Evolutionary conservation across 139 green algal genomes (phyloP), one percentile per base, ranked within the genome.

Genomic region (Diplosphaera chodatii): DNA sequence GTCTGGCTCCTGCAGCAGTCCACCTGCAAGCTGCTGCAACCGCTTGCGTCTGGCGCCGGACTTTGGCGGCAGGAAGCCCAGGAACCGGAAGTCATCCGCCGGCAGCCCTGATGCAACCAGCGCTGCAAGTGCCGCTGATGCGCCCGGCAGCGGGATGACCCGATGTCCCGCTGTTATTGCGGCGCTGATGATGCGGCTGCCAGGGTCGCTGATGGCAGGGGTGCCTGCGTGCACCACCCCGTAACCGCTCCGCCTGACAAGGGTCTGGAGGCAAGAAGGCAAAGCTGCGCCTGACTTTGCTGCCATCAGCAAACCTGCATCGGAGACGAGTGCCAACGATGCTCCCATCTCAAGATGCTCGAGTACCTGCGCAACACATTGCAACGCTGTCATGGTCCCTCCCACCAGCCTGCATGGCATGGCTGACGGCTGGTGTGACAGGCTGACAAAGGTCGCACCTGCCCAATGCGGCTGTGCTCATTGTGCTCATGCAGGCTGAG

Each of bases 161-260:
- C 28, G 20, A 3, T 82, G 27, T 15, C 84, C 79, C 21, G 59
- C 68, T 2, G 62, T 66, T 4, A 71, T 74, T 18, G 77, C 77
- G 8, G 76, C 84, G 0, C 77, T 73, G 25, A 96, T 85, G 2
- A 97, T 68, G 25, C 70, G 32, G 8, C 64, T 67, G 0, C 94
- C 94, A n/a, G 94, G 94, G 80, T 99, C 94, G 65, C 73, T 90
- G 40, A 99, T 89, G 40, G 75, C 76, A 6, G 91, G 92, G 71
- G 84, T 94, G 68, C 90, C 90, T 28, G 63, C 71, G 62, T n/a
- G n/a, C n/a, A n/a, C n/a, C n/a, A n/a, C n/a, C n/a, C n/a, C n/a
- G n/a, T n/a, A n/a, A n/a, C n/a, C n/a, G n/a, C n/a, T n/a, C n/a
- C n/a, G n/a, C n/a, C n/a, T n/a, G n/a, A n/a, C n/a, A n/a, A n/a